These are phyloP conservation scores for Eimeria sp. DNA, from an alignment of 169 alveolate genomes.

Conservation along the genomic window DNA sequence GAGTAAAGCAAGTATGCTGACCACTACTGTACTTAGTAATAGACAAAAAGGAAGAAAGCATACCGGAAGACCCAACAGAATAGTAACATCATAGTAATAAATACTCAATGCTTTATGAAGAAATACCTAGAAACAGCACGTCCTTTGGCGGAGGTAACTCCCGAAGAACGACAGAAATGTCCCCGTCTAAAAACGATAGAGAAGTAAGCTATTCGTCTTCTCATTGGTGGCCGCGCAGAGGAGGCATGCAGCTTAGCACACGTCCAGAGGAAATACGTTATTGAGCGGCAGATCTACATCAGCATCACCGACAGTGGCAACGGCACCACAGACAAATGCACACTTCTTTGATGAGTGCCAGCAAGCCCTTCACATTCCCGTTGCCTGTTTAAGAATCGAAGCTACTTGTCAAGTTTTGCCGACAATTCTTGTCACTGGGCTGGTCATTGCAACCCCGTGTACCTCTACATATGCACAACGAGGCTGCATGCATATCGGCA, in stretches of 20 bases:
- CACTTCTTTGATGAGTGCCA: neutral
- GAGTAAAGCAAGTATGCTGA: too few relatives aligned
- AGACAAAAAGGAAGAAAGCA: too few relatives aligned
- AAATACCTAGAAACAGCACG: neutral
- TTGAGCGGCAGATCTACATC: neutral
- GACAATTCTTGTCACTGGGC: neutral
- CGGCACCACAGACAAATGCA: neutral
- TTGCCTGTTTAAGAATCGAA: neutral
- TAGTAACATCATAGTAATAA: too few relatives aligned
- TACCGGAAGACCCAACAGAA: too few relatives aligned
- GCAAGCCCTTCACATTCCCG: neutral
- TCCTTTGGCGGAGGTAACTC: neutral
- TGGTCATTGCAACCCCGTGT: neutral
- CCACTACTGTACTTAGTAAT: too few relatives aligned
- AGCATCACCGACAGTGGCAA: too few relatives aligned
- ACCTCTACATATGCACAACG: neutral
- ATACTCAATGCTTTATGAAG: neutral
- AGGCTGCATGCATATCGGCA: neutral
- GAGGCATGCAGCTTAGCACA: neutral
- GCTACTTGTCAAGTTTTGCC: neutral
- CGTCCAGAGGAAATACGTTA: neutral
- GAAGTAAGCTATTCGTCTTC: neutral
- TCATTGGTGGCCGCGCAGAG: neutral
- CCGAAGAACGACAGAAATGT: neutral
- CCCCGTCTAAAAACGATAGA: neutral